A percentile compares a stretch with the other conserved stretches of the same genome.
Evolutionary conservation across 805 yeast genomes (phyloP).

Genomic region (Torulaspora microellipsoides): DNA sequence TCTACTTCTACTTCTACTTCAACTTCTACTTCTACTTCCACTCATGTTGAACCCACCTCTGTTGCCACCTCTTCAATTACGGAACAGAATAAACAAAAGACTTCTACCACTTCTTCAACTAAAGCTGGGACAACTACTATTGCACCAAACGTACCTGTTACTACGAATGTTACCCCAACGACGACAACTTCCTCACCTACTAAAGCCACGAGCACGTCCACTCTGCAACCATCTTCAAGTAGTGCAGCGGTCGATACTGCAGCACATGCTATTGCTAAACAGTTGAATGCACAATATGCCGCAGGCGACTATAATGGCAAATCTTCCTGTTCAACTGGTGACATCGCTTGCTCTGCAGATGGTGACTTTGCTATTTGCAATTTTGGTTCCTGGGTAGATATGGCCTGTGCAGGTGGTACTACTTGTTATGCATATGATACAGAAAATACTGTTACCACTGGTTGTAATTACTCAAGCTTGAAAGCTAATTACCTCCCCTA

Average conservation of each 20-base stretch:
- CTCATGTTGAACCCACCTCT: background rate
- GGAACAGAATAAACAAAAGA: background rate
- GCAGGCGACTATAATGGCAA: conserved; percentile 43
- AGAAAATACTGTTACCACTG: conserved; percentile 41
- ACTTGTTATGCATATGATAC: conserved; percentile 51
- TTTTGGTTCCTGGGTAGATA: conserved; percentile 50
- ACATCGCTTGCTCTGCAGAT: conserved; percentile 45
- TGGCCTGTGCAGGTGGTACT: conserved; percentile 59
- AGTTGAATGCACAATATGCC: conserved; percentile 42
- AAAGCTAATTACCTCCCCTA: conserved; percentile 13
- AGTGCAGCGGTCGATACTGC: conserved; percentile 26
- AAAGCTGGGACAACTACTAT: conserved; percentile 8
- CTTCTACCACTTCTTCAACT: conserved; percentile 5
- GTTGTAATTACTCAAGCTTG: conserved; percentile 43
- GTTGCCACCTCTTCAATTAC: background rate
- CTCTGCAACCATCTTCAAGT: conserved; percentile 17
- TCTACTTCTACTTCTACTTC: conserved; percentile 14
- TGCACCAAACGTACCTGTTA: conserved; percentile 1
- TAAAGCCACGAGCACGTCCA: conserved; percentile 10
- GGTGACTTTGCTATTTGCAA: conserved; percentile 56
- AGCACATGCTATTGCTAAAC: conserved; percentile 41
- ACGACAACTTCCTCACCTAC: conserved; percentile 4
- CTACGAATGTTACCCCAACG: background rate
- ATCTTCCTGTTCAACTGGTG: conserved; percentile 46
- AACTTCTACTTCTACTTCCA: background rate